phyloP scores from a whole-genome alignment of 768 basidiomycete species.

The Leucocoprinus leucothites region DNA sequence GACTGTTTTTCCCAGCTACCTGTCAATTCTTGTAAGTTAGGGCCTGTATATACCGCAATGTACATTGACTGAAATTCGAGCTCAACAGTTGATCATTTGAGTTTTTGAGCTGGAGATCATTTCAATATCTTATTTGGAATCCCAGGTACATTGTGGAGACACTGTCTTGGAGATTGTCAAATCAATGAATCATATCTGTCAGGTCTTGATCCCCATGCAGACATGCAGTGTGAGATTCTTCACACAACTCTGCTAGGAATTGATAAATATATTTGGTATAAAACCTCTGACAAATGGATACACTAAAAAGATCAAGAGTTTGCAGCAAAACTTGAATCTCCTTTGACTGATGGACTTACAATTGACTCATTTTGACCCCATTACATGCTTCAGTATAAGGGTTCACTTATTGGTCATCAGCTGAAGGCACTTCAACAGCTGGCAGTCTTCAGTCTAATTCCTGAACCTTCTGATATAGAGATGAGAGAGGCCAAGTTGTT shows the following conservation, averaged over 20 bases:
- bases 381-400: slow-evolving; percentile 32
- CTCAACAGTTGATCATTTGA: not conserved
- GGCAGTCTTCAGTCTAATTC: slow-evolving; percentile 24
- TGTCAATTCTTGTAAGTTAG: too few relatives aligned
- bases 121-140: slow-evolving; percentile 21
- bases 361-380: slow-evolving; percentile 21
- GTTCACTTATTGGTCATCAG: slow-evolving; percentile 32
- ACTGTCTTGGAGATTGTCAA: not conserved
- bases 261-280: slow-evolving; percentile 33
- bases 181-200: not conserved
- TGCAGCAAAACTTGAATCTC: slow-evolving; percentile 21
- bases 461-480: not conserved
- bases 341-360: slow-evolving; percentile 23
- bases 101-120: slow-evolving; percentile 18
- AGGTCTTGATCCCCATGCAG: slow-evolving; percentile 31
- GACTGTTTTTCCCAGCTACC: too few relatives aligned
- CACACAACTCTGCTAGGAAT: slow-evolving; percentile 33
- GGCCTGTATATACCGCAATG: too few relatives aligned
- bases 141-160: not conserved
- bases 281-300: slow-evolving; percentile 9
- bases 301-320: slow-evolving; percentile 21
- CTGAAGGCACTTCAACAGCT: slow-evolving; percentile 30
- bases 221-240: slow-evolving; percentile 35
- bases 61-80: too few relatives aligned
- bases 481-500: slow-evolving; percentile 11